phyloP scores from a whole-genome alignment of 768 basidiomycete genomes.

The Rhodotorula kratochvilovae region DNA sequence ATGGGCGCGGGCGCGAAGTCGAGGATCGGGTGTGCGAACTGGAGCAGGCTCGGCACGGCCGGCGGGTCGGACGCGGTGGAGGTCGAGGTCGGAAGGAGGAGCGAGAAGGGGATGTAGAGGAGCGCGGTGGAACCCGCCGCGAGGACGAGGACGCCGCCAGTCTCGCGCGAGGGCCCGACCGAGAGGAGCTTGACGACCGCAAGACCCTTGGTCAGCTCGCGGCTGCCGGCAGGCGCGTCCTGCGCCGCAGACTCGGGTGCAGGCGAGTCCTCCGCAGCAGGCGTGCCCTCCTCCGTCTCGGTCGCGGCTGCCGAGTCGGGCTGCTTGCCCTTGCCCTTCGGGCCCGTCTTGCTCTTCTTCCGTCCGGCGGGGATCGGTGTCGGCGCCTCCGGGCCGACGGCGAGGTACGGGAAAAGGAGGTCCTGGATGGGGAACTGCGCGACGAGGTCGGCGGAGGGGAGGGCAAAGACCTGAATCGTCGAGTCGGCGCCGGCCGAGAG shows the following conservation, averaged over 20 bases:
- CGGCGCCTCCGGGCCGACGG: slow-evolving; percentile 19
- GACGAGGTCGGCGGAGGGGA: slow-evolving; percentile 52
- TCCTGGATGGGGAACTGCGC: slow-evolving; percentile 18
- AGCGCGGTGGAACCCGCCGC: slow-evolving; percentile 31
- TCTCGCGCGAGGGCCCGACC: slow-evolving; percentile 17
- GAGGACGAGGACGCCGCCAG: slow-evolving; percentile 30
- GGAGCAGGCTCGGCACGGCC: slow-evolving; percentile 4
- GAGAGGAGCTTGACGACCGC: slow-evolving; percentile 34
- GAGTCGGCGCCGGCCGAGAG: slow-evolving; percentile 87
- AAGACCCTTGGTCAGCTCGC: slow-evolving; percentile 27
- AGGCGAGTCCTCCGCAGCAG: neutral
- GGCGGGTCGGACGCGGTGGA: neutral
- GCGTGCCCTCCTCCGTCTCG: neutral
- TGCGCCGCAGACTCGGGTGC: neutral
- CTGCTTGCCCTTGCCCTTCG: slow-evolving; percentile 9
- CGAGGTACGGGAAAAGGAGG: slow-evolving; percentile 9
- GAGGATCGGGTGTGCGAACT: slow-evolving; percentile 27
- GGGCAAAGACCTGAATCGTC: slow-evolving; percentile 71
- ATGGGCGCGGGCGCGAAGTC: slow-evolving; percentile 17
- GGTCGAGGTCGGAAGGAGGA: slow-evolving; percentile 11
- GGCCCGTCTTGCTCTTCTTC: slow-evolving; percentile 28
- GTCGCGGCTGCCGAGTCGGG: neutral
- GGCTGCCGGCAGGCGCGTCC: neutral
- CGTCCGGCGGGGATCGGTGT: slow-evolving; percentile 9
- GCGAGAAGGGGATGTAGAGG: slow-evolving; percentile 30